Evolutionary conservation across 1,139 yeast species (phyloP).

Genomic region (Magnusiomyces fungicola): DNA sequence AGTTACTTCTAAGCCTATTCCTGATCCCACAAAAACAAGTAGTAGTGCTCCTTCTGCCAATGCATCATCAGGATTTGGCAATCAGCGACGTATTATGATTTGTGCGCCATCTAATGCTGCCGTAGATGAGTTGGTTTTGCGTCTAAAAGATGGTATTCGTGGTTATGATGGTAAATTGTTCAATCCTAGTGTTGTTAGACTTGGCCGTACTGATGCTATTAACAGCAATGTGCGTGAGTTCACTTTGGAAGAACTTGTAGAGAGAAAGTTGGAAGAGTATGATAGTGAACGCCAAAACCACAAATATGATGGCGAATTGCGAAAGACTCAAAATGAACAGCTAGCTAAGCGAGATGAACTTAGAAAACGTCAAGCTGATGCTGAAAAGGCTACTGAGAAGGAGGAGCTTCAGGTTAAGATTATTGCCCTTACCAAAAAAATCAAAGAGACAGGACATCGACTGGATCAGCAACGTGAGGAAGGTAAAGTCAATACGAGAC

Average conservation of each 20-base stretch:
- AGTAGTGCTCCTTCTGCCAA: background rate
- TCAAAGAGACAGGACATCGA: constrained; percentile 62
- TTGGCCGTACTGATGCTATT: constrained; percentile 87
- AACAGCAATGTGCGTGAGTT: constrained; percentile 75
- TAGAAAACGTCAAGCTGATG: constrained; percentile 31
- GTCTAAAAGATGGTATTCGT: constrained; percentile 68
- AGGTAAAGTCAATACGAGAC: constrained; percentile 42
- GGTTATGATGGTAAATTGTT: constrained; percentile 47
- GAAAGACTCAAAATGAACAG: constrained; percentile 48
- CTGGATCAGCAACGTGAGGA: constrained; percentile 74
- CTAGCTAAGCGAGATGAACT: constrained; percentile 46
- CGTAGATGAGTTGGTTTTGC: constrained; percentile 88
- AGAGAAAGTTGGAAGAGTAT: constrained; percentile 47
- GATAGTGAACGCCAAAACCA: constrained; percentile 32
- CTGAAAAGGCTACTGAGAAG: constrained; percentile 23
- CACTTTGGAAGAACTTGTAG: constrained; percentile 83
- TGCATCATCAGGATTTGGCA: background rate
- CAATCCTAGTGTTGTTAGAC: constrained; percentile 70
- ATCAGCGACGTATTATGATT: constrained; percentile 54
- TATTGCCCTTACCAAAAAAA: constrained; percentile 48
- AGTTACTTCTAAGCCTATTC: constrained; percentile 33
- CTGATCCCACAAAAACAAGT: constrained; percentile 12
- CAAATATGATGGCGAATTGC: constrained; percentile 40
- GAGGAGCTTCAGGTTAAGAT: constrained; percentile 23
- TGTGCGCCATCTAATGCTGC: constrained; percentile 99